Percentiles rank a stretch among this genome's conserved stretches.
phyloP scores from a whole-genome alignment of 202 grass and related monocot species.

The Carex sylvatica region DNA sequence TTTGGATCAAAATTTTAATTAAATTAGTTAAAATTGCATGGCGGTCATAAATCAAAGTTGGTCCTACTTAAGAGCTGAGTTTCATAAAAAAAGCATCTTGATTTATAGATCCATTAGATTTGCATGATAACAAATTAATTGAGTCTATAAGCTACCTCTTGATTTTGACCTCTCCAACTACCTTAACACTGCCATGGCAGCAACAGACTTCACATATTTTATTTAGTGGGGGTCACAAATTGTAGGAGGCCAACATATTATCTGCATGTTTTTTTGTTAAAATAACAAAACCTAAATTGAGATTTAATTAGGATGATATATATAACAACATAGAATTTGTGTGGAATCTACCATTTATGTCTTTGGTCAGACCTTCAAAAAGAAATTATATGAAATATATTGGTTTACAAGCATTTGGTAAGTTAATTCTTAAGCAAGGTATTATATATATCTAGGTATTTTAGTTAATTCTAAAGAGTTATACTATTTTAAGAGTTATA shows the following conservation, averaged over 20 bases:
- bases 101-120: conserved; percentile 1
- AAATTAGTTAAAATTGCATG: not conserved
- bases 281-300: not conserved
- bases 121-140: conserved; percentile 24
- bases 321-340: no score
- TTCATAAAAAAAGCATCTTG: not conserved
- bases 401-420: no score
- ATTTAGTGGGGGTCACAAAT: not conserved
- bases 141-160: conserved; percentile 21
- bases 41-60: conserved; percentile 22
- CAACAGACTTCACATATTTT: not conserved
- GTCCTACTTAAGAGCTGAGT: conserved; percentile 10
- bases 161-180: conserved; percentile 31
- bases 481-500: no score
- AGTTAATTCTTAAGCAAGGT: no score
- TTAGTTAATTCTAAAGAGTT: no score
- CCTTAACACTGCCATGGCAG: conserved; percentile 18
- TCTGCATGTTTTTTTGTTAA: not conserved
- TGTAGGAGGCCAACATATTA: not conserved
- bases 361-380: no score
- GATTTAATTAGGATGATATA: not conserved
- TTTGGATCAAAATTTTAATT: not conserved
- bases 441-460: no score
- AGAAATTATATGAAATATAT: no score
- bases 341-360: no score